Evolutionary conservation across 176 grass and related monocot species (phyloP), one percentile per base, ranked within the genome.

Genomic region (Hordeum marinum): DNA sequence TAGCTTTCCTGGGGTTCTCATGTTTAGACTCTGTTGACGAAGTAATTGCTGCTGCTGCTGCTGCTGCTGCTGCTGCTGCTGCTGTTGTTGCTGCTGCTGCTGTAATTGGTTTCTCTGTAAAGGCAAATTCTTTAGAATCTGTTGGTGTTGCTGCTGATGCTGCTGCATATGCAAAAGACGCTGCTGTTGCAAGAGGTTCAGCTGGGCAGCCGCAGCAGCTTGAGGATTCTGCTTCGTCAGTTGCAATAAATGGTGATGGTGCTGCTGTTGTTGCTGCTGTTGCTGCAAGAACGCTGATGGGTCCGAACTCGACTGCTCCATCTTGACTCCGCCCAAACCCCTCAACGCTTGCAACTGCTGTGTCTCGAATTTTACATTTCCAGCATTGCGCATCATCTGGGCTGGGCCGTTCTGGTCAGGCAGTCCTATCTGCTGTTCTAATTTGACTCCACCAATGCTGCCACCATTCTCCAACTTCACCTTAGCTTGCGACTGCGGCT

Each of bases 111-210:
- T 90, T 70, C 93, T 93, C 85, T 95, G 93, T 35, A 92, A 75
- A 59, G 88, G 93, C 34, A 92, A 21, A 76, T 85, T 89, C 82
- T 90, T 91, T 13, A 92, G 75, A 25, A 88, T 87, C 40, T 95
- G 96, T 52, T 93, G 91, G 18, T 94, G 94, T 37, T 90, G 94
- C 5, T 92, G 92, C 10, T 94, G 94, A 2, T 97, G 95, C 60
- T 94, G 95, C 48, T 98, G 95, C 34, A 95, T 81, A 42, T 98
- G 93, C 34, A 98, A 29, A 58, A 93, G 26, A 9, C 91, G 79
- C 64, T 95, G 93, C 77, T 98, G 93, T 72, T 97, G 92, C 73
- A 98, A 82, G 25, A 94, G 85, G 71, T 69, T 89, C 87, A 94
- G 54, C 15, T 94, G 92, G 3, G 90, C 91, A n/a, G 89, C 89